Evolutionary conservation across 768 basidiomycete genomes (phyloP).

Genomic region (Naganishia onofrii): DNA sequence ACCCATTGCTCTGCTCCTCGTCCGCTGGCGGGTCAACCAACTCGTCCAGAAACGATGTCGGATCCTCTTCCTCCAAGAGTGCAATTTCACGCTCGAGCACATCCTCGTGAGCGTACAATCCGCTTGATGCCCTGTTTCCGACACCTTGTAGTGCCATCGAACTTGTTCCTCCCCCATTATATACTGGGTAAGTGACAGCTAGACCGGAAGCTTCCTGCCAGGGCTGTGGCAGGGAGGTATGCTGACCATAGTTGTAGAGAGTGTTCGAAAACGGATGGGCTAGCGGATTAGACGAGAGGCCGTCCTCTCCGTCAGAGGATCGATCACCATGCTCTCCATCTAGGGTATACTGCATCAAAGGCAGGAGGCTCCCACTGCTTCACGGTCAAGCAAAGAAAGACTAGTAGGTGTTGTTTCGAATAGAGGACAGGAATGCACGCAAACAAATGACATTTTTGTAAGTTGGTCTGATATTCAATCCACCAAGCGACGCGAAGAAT

Average conservation of each 20-base stretch:
- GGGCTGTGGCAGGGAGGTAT: slow-evolving; percentile 8
- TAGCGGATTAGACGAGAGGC: slow-evolving; percentile 23
- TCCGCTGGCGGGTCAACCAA: background rate
- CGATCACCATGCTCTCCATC: slow-evolving; percentile 19
- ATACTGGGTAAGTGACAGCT: slow-evolving; percentile 18
- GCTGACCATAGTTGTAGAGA: slow-evolving; percentile 18
- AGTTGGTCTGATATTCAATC: background rate
- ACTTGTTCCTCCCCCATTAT: background rate
- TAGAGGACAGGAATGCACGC: background rate
- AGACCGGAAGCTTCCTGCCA: slow-evolving; percentile 10
- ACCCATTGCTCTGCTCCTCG: background rate
- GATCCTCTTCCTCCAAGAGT: slow-evolving; percentile 15
- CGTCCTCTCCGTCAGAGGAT: slow-evolving; percentile 17
- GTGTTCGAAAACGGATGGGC: slow-evolving; percentile 27
- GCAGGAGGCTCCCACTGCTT: background rate
- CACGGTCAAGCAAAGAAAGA: background rate
- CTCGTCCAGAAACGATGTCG: slow-evolving; percentile 12
- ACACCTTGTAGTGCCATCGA: background rate
- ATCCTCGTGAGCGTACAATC: slow-evolving; percentile 12
- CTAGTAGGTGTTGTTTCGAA: background rate
- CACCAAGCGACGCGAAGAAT: background rate
- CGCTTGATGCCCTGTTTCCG: background rate
- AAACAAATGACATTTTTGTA: slow-evolving; percentile 7
- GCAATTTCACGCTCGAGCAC: slow-evolving; percentile 19
- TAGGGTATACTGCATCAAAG: slow-evolving; percentile 13